Percentiles rank a stretch among this genome's conserved stretches.
Conservation (phyloP, 805 yeast species). For the Candida chilensis region DNA sequence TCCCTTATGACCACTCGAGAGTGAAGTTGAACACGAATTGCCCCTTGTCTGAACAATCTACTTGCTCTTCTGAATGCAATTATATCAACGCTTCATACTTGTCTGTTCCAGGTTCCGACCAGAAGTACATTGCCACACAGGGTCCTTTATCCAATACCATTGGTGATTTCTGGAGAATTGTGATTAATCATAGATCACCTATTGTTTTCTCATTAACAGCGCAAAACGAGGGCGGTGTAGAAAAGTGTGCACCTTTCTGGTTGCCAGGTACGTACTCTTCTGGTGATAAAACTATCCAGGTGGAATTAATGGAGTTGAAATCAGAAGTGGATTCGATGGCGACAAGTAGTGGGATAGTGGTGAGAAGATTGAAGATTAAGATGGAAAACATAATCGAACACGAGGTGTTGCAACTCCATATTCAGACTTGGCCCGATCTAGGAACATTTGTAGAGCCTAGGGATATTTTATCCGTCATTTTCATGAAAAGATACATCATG, state of each 20-base stretch:
- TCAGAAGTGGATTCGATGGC: slow-evolving; percentile 6
- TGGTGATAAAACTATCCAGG: slow-evolving; percentile 13
- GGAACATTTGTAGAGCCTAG: slow-evolving; percentile 48
- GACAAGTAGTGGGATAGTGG: slow-evolving; percentile 9
- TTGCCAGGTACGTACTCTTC: slow-evolving; percentile 40
- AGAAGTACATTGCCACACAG: slow-evolving; percentile 74
- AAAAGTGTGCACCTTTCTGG: slow-evolving; percentile 86
- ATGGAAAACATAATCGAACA: slow-evolving; percentile 20
- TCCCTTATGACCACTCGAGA: slow-evolving; percentile 79
- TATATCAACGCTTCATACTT: slow-evolving; percentile 88
- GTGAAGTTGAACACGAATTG: slow-evolving; percentile 39
- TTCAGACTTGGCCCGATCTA: slow-evolving; percentile 79
- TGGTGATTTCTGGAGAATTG: slow-evolving; percentile 79
- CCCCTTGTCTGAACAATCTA: slow-evolving; percentile 4
- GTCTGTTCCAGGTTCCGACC: slow-evolving; percentile 21
- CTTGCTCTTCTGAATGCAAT: slow-evolving; percentile 23
- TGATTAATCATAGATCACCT: slow-evolving; percentile 52
- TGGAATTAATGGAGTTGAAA: slow-evolving; percentile 12
- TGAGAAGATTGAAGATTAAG: slow-evolving; percentile 36
- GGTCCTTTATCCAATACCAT: slow-evolving; percentile 76
- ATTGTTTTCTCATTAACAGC: slow-evolving; percentile 70
- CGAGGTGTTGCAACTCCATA: slow-evolving; percentile 64
- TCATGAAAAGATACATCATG: slow-evolving; percentile 15
- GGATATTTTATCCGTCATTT: slow-evolving; percentile 42
- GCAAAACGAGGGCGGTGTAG: slow-evolving; percentile 66